A percentile compares a stretch with the other conserved stretches of the same genome.
phyloP scores from a whole-genome alignment of 768 basidiomycete genomes.

The Agrocybe pediades region DNA sequence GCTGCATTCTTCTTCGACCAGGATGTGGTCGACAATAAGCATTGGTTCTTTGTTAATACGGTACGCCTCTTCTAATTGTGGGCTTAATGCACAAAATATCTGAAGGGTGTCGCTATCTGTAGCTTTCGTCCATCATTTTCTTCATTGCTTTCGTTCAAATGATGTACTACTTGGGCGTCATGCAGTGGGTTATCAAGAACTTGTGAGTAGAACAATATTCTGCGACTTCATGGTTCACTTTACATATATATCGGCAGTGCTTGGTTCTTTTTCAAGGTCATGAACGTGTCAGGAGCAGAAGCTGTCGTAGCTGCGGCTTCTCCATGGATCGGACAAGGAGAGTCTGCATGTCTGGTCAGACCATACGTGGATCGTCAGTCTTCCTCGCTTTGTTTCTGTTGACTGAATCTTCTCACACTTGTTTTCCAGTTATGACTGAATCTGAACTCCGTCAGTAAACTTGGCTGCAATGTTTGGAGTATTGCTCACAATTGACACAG shows the following conservation, averaged over 20 bases:
- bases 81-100: slow-evolving; percentile 21
- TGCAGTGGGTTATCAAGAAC: slow-evolving; percentile 91
- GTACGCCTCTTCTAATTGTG: slow-evolving; percentile 35
- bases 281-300: slow-evolving; percentile 94
- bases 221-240: neutral
- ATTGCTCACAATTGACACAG: slow-evolving; percentile 19
- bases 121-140: slow-evolving; percentile 85
- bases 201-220: slow-evolving; percentile 53
- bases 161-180: slow-evolving; percentile 87
- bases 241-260: slow-evolving; percentile 60
- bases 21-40: slow-evolving; percentile 62
- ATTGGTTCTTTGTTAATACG: slow-evolving; percentile 87
- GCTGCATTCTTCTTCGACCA: slow-evolving; percentile 83
- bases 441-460: slow-evolving; percentile 69
- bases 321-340: slow-evolving; percentile 89
- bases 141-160: slow-evolving; percentile 93
- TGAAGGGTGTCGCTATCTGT: neutral
- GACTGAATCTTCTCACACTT: neutral
- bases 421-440: slow-evolving; percentile 65
- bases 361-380: slow-evolving; percentile 71
- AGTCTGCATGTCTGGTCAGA: slow-evolving; percentile 83
- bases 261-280: slow-evolving; percentile 91
- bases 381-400: neutral
- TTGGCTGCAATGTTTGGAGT: neutral
- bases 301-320: slow-evolving; percentile 91